phyloP scores from a whole-genome alignment of 306 rosid species.

The Coriaria nepalensis region DNA sequence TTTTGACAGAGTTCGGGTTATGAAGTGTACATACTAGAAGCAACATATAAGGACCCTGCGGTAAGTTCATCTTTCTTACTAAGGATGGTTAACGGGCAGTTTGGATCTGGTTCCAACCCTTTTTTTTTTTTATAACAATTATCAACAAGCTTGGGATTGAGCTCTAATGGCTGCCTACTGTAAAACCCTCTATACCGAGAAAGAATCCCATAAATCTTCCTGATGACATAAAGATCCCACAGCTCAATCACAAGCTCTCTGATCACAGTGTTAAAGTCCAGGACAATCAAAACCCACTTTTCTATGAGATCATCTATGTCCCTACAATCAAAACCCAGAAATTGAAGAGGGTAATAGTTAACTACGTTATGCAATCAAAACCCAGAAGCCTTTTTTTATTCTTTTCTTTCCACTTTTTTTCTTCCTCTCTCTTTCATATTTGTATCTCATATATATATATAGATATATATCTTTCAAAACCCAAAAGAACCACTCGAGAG shows the following conservation, averaged over 20 bases:
- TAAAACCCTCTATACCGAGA: conserved; percentile 75
- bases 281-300: too few relatives aligned
- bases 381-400: neutral
- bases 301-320: too few relatives aligned
- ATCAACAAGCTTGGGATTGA: conserved; percentile 29
- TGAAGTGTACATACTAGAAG: conserved; percentile 91
- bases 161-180: conserved; percentile 24
- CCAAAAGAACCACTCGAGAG: too few relatives aligned
- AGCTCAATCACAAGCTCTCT: conserved; percentile 59
- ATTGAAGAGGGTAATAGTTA: too few relatives aligned
- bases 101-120: too few relatives aligned
- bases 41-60: conserved; percentile 86
- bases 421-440: too few relatives aligned
- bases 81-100: too few relatives aligned
- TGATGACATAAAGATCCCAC: conserved; percentile 66
- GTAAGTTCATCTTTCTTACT: conserved; percentile 26
- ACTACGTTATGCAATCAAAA: too few relatives aligned
- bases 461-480: too few relatives aligned
- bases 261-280: conserved; percentile 67
- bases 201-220: conserved; percentile 47
- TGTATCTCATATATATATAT: too few relatives aligned
- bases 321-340: too few relatives aligned
- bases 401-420: too few relatives aligned
- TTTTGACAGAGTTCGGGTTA: conserved; percentile 81
- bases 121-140: conserved; percentile 58